Conservation (phyloP, 2,329 filamentous ascomycete genomes). For the Colletotrichum eleusines region DNA sequence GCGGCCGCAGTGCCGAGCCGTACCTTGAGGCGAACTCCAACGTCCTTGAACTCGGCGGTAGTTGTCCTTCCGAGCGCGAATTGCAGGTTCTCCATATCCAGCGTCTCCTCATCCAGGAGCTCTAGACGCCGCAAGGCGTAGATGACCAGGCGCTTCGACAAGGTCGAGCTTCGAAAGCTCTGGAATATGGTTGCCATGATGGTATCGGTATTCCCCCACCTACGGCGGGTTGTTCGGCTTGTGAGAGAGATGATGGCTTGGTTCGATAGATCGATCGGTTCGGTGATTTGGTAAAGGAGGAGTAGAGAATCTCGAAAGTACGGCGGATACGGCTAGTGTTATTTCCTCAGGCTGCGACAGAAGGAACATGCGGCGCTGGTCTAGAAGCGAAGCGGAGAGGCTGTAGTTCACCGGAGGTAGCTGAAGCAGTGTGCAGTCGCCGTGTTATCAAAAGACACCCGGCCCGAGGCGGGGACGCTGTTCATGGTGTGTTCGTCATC, state of each 20-base stretch:
- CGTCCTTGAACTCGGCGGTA: slow-evolving; percentile 87
- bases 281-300: neutral
- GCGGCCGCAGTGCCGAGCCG: slow-evolving; percentile 42
- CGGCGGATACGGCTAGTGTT: neutral
- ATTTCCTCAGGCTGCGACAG: neutral
- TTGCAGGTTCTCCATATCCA: slow-evolving; percentile 89
- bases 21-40: slow-evolving; percentile 84
- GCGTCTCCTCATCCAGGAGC: slow-evolving; percentile 86
- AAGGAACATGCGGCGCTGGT: slow-evolving; percentile 1
- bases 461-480: slow-evolving; percentile 51
- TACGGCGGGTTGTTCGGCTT: slow-evolving; percentile 7
- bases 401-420: slow-evolving; percentile 38
- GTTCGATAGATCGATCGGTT: neutral
- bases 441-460: slow-evolving; percentile 52
- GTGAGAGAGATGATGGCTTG: neutral
- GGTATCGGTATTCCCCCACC: slow-evolving; percentile 35
- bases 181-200: slow-evolving; percentile 80
- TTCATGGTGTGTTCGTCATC: slow-evolving; percentile 48
- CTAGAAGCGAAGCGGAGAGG: slow-evolving; percentile 2
- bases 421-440: slow-evolving; percentile 44
- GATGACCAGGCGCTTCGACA: slow-evolving; percentile 89
- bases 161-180: slow-evolving; percentile 74
- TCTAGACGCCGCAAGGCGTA: slow-evolving; percentile 88
- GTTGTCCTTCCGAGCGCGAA: slow-evolving; percentile 85
- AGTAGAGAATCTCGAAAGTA: neutral